Evolutionary conservation across 2,329 filamentous ascomycete species (phyloP).

Genomic region (Fusarium azukiicola): DNA sequence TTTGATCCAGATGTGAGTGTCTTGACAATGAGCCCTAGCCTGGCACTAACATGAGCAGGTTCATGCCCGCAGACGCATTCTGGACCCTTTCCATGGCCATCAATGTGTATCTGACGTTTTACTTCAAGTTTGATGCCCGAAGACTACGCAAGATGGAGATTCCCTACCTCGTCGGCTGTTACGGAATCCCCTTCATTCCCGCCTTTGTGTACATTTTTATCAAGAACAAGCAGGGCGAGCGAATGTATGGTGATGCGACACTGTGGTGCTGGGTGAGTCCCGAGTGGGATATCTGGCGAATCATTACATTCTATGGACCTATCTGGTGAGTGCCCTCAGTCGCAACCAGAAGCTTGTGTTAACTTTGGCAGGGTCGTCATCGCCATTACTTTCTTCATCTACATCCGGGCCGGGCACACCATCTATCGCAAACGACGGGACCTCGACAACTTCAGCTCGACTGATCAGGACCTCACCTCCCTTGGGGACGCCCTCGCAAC

Average conservation of each 20-base stretch:
- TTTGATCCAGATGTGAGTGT: slow-evolving; percentile 88
- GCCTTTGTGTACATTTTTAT: slow-evolving; percentile 85
- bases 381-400: slow-evolving; percentile 81
- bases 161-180: slow-evolving; percentile 85
- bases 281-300: slow-evolving; percentile 85
- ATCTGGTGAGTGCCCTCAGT: slow-evolving; percentile 75
- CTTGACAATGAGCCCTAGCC: not conserved
- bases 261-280: slow-evolving; percentile 90
- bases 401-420: slow-evolving; percentile 82
- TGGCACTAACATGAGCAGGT: slow-evolving; percentile 72
- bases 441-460: slow-evolving; percentile 76
- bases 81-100: slow-evolving; percentile 92
- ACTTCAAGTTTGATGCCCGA: slow-evolving; percentile 84
- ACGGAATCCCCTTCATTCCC: slow-evolving; percentile 86
- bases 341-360: not conserved
- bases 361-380: slow-evolving; percentile 77
- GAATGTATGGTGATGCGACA: slow-evolving; percentile 87
- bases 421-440: slow-evolving; percentile 85
- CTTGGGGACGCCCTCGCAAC: slow-evolving; percentile 70
- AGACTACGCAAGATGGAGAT: slow-evolving; percentile 85
- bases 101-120: slow-evolving; percentile 92
- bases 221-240: slow-evolving; percentile 69
- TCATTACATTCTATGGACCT: slow-evolving; percentile 87
- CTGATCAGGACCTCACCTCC: slow-evolving; percentile 65
- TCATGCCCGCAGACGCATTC: slow-evolving; percentile 87